phyloP scores from a whole-genome alignment of 2,329 filamentous ascomycete genomes.

The Verticillium tricorpus region DNA sequence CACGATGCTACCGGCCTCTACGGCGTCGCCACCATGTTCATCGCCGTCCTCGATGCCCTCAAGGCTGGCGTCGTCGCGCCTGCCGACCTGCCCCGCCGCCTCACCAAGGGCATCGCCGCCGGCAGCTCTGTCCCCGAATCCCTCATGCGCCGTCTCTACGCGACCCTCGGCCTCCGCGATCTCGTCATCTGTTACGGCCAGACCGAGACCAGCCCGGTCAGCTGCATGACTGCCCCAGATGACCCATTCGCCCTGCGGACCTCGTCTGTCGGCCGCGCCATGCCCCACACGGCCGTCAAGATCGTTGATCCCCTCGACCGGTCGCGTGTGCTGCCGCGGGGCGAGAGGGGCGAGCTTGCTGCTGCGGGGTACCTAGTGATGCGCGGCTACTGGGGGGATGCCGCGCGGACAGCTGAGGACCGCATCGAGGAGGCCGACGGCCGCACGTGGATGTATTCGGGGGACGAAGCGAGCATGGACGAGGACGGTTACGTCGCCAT shows the following conservation, averaged over 20 bases:
- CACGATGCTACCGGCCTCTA: conserved; percentile 64
- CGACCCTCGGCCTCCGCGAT: conserved; percentile 69
- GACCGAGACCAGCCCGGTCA: conserved; percentile 81
- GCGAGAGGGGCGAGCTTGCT: conserved; percentile 73
- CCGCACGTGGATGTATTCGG: conserved; percentile 81
- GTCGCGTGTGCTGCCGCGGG: conserved; percentile 53
- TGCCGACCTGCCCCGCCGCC: conserved; percentile 25
- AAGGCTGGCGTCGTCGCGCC: conserved; percentile 30
- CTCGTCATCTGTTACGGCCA: conserved; percentile 95
- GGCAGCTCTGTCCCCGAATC: conserved; percentile 80
- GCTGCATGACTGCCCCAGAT: conserved; percentile 74
- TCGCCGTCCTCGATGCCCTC: conserved; percentile 77
- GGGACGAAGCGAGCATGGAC: conserved; percentile 88
- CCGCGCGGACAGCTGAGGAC: conserved; percentile 63
- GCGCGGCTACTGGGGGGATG: conserved; percentile 85
- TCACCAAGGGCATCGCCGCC: conserved; percentile 88
- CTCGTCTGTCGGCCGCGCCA: conserved; percentile 69
- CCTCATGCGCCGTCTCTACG: conserved; percentile 73
- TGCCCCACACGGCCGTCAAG: conserved; percentile 77
- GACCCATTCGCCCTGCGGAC: conserved; percentile 73
- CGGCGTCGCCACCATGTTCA: conserved; percentile 92
- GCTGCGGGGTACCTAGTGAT: conserved; percentile 83
- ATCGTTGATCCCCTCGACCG: conserved; percentile 68
- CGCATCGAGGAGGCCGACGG: conserved; percentile 44
- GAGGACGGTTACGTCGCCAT: conserved; percentile 79